Conservation (phyloP, 2,329 filamentous ascomycete genomes). For the Venturia aucupariae region DNA sequence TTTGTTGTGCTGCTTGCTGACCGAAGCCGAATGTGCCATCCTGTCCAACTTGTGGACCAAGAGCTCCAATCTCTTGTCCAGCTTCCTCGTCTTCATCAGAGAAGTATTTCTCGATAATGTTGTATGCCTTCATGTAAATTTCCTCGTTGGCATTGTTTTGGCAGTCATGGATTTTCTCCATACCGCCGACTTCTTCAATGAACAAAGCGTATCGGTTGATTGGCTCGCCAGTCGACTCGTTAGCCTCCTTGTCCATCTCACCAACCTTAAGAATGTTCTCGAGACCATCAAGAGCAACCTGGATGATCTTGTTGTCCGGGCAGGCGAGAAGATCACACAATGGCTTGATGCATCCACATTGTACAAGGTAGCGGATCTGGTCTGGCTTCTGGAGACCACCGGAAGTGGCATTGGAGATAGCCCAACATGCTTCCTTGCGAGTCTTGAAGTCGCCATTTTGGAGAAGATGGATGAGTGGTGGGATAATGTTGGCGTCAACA, state of each 20-base stretch:
- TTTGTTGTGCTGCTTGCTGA: conserved; percentile 41
- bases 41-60: conserved; percentile 62
- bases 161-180: conserved; percentile 99
- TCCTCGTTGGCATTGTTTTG: conserved; percentile 99
- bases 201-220: conserved; percentile 97
- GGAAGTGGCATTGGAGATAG: conserved; percentile 96
- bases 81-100: conserved; percentile 85
- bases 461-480: conserved; percentile 88
- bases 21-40: conserved; percentile 69
- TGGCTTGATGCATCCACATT: conserved; percentile 92
- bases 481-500: conserved; percentile 93
- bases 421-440: conserved; percentile 98
- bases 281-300: conserved; percentile 91
- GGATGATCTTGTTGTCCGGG: conserved; percentile 99
- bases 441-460: conserved; percentile 98
- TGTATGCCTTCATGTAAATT: conserved; percentile 99
- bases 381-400: conserved; percentile 97
- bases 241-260: conserved; percentile 92
- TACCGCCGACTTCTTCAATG: conserved; percentile 96
- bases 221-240: conserved; percentile 56
- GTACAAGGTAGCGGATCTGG: conserved; percentile 91
- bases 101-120: conserved; percentile 99
- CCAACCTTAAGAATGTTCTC: conserved; percentile 99
- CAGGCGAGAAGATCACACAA: conserved; percentile 90
- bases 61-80: conserved; percentile 63